phyloP scores from a whole-genome alignment of 163 green algal genomes.

The Coccomyxa subellipsoidea region DNA sequence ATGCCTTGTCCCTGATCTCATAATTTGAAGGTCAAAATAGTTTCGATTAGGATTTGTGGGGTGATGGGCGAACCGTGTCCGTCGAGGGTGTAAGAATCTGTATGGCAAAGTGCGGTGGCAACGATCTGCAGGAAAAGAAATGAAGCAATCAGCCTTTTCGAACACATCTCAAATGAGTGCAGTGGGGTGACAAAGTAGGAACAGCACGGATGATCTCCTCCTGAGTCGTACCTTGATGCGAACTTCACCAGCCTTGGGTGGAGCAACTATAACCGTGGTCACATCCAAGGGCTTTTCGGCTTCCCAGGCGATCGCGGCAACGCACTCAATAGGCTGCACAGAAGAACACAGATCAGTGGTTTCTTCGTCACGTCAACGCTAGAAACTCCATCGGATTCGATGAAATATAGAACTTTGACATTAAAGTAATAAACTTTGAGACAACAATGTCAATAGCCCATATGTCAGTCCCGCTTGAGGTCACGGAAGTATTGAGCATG shows the following conservation, averaged over 20 bases:
- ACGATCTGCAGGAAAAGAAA: slow-evolving; percentile 48
- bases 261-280: slow-evolving; percentile 77
- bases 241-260: slow-evolving; percentile 81
- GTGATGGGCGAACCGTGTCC: slow-evolving; percentile 48
- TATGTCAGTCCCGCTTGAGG: slow-evolving; percentile 3
- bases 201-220: neutral
- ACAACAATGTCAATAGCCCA: neutral
- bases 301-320: slow-evolving; percentile 90
- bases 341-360: neutral
- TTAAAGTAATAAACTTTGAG: neutral
- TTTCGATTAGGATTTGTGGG: no score
- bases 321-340: slow-evolving; percentile 84
- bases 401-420: neutral
- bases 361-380: neutral
- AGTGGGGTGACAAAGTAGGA: neutral
- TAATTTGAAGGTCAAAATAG: no score
- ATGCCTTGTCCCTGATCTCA: no score
- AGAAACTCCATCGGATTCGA: neutral
- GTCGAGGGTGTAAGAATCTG: slow-evolving; percentile 84
- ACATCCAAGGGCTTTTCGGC: slow-evolving; percentile 89
- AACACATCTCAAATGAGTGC: neutral
- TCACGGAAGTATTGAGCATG: slow-evolving; percentile 41
- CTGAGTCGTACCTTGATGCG: slow-evolving; percentile 69
- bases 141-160: neutral
- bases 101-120: slow-evolving; percentile 95